These are phyloP conservation scores for Albatrellus sp. DNA, from an alignment of 1,284 basidiomycete species.

Conservation along the genomic window DNA sequence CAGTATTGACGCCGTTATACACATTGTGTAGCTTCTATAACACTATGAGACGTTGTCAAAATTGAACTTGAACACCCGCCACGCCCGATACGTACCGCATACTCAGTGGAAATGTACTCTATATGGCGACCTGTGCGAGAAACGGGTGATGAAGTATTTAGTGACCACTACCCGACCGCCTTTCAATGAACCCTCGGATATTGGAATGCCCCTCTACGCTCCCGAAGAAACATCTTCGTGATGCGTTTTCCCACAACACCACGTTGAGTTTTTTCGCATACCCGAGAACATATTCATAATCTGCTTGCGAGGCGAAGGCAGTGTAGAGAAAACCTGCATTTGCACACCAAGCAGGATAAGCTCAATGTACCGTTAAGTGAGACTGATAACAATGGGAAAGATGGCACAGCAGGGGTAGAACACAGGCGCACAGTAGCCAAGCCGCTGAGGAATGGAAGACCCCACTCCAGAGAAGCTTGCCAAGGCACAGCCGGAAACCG, in stretches of 20 bases:
- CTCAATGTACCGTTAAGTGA: constrained; percentile 1
- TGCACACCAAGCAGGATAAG: no score
- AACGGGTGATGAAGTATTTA: no score
- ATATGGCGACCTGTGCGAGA: no score
- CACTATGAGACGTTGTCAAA: no score
- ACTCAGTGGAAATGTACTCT: neutral
- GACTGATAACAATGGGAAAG: constrained; percentile 3
- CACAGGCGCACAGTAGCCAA: constrained; percentile 11
- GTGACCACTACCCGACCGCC: constrained; percentile 29
- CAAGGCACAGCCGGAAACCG: no score
- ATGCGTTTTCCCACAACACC: constrained; percentile 66
- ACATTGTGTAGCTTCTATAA: no score
- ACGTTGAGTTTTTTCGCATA: constrained; percentile 78
- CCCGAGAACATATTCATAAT: constrained; percentile 78
- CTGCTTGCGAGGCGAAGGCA: constrained; percentile 74
- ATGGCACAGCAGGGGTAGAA: constrained; percentile 15
- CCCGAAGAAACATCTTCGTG: constrained; percentile 75
- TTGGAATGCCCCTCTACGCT: constrained; percentile 69
- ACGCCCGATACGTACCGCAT: neutral
- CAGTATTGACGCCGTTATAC: no score
- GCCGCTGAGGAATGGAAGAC: neutral
- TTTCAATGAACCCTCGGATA: constrained; percentile 70
- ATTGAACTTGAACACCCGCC: neutral
- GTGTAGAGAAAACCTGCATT: constrained; percentile 74
- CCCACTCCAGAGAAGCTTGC: neutral